Conservation (phyloP, 2,329 filamentous ascomycete species). For the Exophiala calicioides region DNA sequence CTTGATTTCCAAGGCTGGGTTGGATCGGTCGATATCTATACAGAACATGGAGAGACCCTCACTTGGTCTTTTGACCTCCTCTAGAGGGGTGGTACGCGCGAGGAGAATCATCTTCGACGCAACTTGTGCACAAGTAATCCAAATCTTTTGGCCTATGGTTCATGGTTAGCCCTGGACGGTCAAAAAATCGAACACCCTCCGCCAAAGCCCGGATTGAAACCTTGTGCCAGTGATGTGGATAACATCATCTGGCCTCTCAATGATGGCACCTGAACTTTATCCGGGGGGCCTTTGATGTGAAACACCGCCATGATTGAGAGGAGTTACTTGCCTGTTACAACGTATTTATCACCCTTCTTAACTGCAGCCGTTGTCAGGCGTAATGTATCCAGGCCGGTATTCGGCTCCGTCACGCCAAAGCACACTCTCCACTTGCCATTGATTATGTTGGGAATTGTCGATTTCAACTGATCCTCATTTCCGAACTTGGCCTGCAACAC, state of each 20-base stretch:
- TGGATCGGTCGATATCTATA: slow-evolving; percentile 66
- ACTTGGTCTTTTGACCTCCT: slow-evolving; percentile 68
- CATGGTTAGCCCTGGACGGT: no score
- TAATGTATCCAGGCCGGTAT: slow-evolving; percentile 76
- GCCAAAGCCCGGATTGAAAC: no score
- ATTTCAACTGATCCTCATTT: slow-evolving; percentile 62
- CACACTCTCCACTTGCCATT: slow-evolving; percentile 71
- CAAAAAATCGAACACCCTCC: no score
- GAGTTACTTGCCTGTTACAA: slow-evolving; percentile 43
- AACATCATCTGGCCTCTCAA: no score
- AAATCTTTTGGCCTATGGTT: slow-evolving; percentile 69
- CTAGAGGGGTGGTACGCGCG: slow-evolving; percentile 70
- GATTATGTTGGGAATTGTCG: slow-evolving; percentile 70
- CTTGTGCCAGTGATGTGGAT: no score
- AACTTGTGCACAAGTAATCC: slow-evolving; percentile 84
- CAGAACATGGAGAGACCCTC: slow-evolving; percentile 79
- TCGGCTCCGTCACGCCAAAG: slow-evolving; percentile 83
- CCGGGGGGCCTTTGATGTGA: no score
- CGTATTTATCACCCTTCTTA: slow-evolving; percentile 63
- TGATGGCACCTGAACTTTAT: no score
- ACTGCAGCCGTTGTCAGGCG: slow-evolving; percentile 66
- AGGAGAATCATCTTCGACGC: slow-evolving; percentile 81
- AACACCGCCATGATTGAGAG: background rate
- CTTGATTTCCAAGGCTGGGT: slow-evolving; percentile 65
- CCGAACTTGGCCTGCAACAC: slow-evolving; percentile 77